Conservation (phyloP, 371 early-diverging fungal genomes). For the Mortierella sp. region DNA sequence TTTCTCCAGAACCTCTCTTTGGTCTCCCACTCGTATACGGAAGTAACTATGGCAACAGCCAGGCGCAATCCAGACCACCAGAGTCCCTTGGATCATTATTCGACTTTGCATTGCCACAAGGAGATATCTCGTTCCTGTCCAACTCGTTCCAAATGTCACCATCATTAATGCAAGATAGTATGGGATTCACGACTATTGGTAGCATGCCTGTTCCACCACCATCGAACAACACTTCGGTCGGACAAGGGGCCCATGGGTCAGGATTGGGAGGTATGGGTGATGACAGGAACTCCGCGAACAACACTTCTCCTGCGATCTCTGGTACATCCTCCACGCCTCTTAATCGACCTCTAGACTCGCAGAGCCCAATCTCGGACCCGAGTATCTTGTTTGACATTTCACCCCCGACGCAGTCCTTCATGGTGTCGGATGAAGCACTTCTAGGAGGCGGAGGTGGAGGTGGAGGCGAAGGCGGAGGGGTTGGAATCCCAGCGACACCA, state of each 20-base stretch:
- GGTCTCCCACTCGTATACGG: slow-evolving; percentile 45
- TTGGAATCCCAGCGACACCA: slow-evolving; percentile 25
- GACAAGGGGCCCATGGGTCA: background rate
- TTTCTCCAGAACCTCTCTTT: slow-evolving; percentile 9
- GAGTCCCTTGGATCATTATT: slow-evolving; percentile 47
- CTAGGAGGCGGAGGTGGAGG: background rate
- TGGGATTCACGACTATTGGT: slow-evolving; percentile 5
- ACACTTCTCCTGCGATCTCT: slow-evolving; percentile 12
- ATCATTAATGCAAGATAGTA: slow-evolving; percentile 31
- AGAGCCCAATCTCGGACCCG: slow-evolving; percentile 26
- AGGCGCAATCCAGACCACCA: slow-evolving; percentile 23
- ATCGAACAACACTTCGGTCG: background rate
- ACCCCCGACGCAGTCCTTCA: slow-evolving; percentile 17
- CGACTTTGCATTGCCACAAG: slow-evolving; percentile 46
- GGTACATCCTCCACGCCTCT: slow-evolving; percentile 14
- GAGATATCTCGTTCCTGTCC: slow-evolving; percentile 47
- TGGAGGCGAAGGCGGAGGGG: background rate
- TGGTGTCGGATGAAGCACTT: slow-evolving; percentile 36
- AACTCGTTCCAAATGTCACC: slow-evolving; percentile 47
- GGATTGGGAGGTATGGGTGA: slow-evolving; percentile 2
- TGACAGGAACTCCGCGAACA: slow-evolving; percentile 1
- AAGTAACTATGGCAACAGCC: slow-evolving; percentile 29
- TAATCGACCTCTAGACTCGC: slow-evolving; percentile 11
- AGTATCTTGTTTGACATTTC: slow-evolving; percentile 27
- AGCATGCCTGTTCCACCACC: slow-evolving; percentile 3